A percentile compares a stretch with the other conserved stretches of the same genome.
Conservation (phyloP, 805 yeast genomes). For the Isabelozyma pseudorhagii region DNA sequence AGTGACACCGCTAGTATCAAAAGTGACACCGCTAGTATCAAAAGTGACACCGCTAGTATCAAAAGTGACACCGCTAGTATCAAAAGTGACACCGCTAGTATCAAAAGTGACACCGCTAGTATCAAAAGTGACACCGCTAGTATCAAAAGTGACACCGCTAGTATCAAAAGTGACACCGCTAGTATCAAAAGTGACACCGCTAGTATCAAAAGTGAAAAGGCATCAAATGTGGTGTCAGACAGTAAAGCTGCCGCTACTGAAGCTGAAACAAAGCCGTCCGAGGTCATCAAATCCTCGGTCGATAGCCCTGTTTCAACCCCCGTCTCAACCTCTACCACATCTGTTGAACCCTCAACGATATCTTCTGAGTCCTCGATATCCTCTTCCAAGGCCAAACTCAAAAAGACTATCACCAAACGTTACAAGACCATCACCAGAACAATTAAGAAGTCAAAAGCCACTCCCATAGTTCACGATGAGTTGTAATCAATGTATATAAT, state of each 20-base stretch:
- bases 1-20: not conserved
- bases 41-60: not conserved
- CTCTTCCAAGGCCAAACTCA: not conserved
- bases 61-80: not conserved
- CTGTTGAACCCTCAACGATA: not conserved
- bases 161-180: not conserved
- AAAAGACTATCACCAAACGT: not conserved
- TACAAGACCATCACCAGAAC: not conserved
- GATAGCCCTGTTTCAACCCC: not conserved
- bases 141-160: not conserved
- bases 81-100: too few species aligned
- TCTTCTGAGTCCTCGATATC: not conserved
- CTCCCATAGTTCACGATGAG: slow-evolving; percentile 7
- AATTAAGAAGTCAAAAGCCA: not conserved
- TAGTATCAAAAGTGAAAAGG: not conserved
- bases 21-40: not conserved
- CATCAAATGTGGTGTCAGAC: too few species aligned
- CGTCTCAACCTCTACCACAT: not conserved
- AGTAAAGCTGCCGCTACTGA: not conserved
- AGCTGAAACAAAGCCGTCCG: not conserved
- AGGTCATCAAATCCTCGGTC: not conserved
- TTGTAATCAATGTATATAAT: slow-evolving; percentile 2
- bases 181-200: not conserved
- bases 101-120: too few species aligned
- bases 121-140: not conserved